Base-by-base conservation (phyloP, 106 monocot species). In the Dendrobium officinale region DNA sequence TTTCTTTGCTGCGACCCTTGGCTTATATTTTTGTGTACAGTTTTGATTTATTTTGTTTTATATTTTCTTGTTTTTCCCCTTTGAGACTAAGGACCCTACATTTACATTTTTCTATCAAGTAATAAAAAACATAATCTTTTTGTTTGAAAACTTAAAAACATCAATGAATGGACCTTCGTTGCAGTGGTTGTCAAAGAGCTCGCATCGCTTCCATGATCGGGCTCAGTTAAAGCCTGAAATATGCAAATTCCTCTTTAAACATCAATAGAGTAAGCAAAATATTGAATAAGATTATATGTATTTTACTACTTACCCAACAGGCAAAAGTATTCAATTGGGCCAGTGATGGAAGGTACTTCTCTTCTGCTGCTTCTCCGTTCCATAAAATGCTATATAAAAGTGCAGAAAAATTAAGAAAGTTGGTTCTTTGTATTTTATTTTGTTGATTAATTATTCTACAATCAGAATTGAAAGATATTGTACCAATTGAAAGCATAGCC, bases 131-230 rank as follows among this genome's bases (percentile, higher is more conserved):
- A 31, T 31, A 31, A 31, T 37, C 37, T 37, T 37, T 37, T 37
- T 37, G 3, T 37, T 37, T 37, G 37, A 37, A 37, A 37, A 37
- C 2, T 37, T 37, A 2, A 37, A 37, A 0, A 37, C 2, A 37
- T 37, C 3, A 51, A 48, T 48, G 7, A 48, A 51, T 16, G 13
- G 2, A 51, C 51, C 51, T 51, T 51, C 13, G 51, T 51, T 51
- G 51, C 51, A 51, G 15, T 51, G 16, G 51, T 51, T 51, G 10
- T 10, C 13, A 51, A 51, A 51, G 51, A 16, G 51, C 51, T 51
- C 13, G 91, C 92, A 88, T 95, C 95, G 80, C 95, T 95, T 85
- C 95, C 95, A 92, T 87, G 87, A 74, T 95, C 86, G 20, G 95
- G 95, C 73, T 95, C 95, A n/a, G 92, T 95, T 55, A 92, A 85